Base-by-base conservation (phyloP, 2,329 filamentous ascomycete genomes). In the Fusarium sambucinum region DNA sequence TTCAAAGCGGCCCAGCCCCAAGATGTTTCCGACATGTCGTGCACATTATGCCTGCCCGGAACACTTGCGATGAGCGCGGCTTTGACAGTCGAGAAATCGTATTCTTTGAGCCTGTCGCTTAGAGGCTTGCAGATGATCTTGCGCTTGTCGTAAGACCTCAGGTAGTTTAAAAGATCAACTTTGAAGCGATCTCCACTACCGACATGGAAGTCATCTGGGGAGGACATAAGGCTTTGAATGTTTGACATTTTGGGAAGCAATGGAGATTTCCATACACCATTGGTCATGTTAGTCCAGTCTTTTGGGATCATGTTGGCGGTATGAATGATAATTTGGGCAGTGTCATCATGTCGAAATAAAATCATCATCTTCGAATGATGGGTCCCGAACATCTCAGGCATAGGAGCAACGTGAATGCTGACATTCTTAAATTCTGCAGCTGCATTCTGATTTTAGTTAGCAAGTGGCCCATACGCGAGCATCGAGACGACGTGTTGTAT, bases 231-330 rank as follows among this genome's bases (percentile, higher is more conserved):
- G 6, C 25, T 48, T 8, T 47, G 11, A 10, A 80, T 48, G 2
- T 42, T 25, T 10, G 66, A 13, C 7, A 37, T 46, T 27, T 86
- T 78, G 1, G 91, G 89, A 1, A 97, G 86, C 2, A 87, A 75
- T 1, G 92, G 92, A 0, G 92, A 95, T 50, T 81, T 83, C 94
- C 94, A 97, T 7, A 92, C 86, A 2, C 88, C 93, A 76, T 97
- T 93, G 1, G 90, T 92, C 91, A 97, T 92, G 71, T 96, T 96
- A 2, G 84, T 86, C 94, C 94, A 97, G 77, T 97, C 94, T 56
- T 90, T 89, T 6, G 85, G 75, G n/a, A 97, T 95, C 90, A 97
- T 93, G 72, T 97, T 97, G 19, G 94, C 93, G 0, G 94, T 97
- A 72, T 96, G 92, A 30, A 97, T 94, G 57, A 96, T 80, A 8